A percentile compares a stretch with the other conserved stretches of the same genome.
These are phyloP conservation scores for Cyclotella atomus DNA, from an alignment of 108 stramenopile genomes.

Conservation along the genomic window DNA sequence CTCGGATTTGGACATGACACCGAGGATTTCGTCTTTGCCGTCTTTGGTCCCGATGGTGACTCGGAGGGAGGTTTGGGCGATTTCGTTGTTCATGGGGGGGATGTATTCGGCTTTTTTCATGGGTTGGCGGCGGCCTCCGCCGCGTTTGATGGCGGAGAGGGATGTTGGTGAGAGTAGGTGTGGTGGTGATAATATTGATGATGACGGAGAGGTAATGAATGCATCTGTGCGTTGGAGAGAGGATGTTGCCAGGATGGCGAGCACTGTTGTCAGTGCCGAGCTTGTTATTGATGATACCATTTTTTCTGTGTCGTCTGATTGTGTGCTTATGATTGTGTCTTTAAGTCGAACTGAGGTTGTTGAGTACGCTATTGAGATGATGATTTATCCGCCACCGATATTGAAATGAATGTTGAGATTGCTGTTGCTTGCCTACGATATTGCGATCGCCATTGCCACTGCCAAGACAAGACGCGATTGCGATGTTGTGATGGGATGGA, in stretches of 20 bases:
- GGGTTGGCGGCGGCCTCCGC: slow-evolving; percentile 44
- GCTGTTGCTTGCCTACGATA: too few relatives aligned
- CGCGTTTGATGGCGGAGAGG: slow-evolving; percentile 45
- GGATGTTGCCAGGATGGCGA: slow-evolving; percentile 19
- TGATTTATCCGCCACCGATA: too few relatives aligned
- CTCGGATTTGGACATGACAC: slow-evolving; percentile 83
- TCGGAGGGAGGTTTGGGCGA: slow-evolving; percentile 63
- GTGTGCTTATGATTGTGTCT: neutral
- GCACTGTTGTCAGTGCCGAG: slow-evolving; percentile 4
- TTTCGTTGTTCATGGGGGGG: slow-evolving; percentile 88
- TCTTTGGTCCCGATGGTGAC: slow-evolving; percentile 56
- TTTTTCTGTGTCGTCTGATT: neutral
- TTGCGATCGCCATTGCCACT: too few relatives aligned
- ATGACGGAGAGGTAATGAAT: slow-evolving; percentile 16
- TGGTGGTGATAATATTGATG: neutral
- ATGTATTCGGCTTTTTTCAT: slow-evolving; percentile 48
- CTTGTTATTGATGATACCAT: slow-evolving; percentile 6
- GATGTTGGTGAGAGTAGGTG: neutral
- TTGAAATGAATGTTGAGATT: too few relatives aligned
- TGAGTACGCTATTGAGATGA: too few relatives aligned
- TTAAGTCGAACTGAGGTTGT: too few relatives aligned
- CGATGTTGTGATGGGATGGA: too few relatives aligned
- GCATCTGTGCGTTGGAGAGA: slow-evolving; percentile 19
- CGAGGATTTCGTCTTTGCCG: slow-evolving; percentile 89
- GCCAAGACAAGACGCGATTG: too few relatives aligned